Conservation (phyloP, 176 grass and related monocot species). For the Phoenix dactylifera region DNA sequence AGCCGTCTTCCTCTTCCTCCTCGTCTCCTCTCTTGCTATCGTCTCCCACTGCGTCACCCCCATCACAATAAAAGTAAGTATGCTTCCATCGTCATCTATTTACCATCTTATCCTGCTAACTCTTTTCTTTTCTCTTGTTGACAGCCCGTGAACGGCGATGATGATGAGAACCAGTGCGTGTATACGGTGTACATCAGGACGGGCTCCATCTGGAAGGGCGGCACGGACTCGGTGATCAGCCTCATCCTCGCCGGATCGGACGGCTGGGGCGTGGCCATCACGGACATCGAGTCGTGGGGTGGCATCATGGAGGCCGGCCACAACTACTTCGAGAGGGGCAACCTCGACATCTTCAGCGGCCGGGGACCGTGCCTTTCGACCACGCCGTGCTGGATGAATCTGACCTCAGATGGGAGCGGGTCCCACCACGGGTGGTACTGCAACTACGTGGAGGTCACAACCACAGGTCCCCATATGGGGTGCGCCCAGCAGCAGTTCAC, state of each 20-base stretch:
- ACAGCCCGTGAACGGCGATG: not conserved
- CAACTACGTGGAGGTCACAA: conserved; percentile 85
- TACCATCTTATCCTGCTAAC: too few species aligned
- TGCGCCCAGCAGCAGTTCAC: conserved; percentile 67
- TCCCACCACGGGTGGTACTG: conserved; percentile 88
- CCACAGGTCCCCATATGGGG: conserved; percentile 53
- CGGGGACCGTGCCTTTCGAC: conserved; percentile 63
- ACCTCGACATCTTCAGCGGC: conserved; percentile 97
- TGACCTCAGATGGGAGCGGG: conserved; percentile 63
- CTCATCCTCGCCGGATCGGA: conserved; percentile 37
- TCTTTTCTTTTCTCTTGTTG: not conserved
- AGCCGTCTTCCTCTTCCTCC: too few species aligned
- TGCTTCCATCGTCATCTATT: too few species aligned
- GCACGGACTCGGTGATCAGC: conserved; percentile 72
- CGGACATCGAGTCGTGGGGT: conserved; percentile 67
- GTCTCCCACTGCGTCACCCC: too few species aligned
- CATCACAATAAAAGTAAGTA: too few species aligned
- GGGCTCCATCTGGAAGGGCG: conserved; percentile 70
- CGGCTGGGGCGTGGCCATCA: conserved; percentile 40
- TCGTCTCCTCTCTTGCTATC: too few species aligned
- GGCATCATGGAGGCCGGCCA: conserved; percentile 48
- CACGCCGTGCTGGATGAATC: conserved; percentile 48
- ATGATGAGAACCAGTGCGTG: conserved; percentile 50
- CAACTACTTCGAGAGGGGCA: conserved; percentile 91
- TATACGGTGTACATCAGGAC: conserved; percentile 88